A percentile compares a stretch with the other conserved stretches of the same genome.
phyloP scores from a whole-genome alignment of 2,329 filamentous ascomycete genomes.

The Samsoniella hepiali region DNA sequence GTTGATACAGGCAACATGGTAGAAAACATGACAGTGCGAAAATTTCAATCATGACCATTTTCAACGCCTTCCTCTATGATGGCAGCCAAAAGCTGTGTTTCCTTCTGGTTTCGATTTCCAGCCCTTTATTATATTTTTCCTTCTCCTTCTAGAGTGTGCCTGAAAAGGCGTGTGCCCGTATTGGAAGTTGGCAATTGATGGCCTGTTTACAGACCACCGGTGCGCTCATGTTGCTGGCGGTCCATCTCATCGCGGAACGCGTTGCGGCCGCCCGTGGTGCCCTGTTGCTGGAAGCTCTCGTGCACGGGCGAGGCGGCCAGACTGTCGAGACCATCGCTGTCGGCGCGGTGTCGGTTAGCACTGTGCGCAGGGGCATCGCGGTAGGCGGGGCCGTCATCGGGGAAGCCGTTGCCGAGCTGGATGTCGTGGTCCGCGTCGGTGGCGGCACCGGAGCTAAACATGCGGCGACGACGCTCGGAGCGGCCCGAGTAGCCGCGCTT shows the following conservation, averaged over 20 bases:
- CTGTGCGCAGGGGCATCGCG: conserved; percentile 31
- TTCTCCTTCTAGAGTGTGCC: not conserved
- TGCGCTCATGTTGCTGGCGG: conserved; percentile 43
- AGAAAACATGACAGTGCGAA: not conserved
- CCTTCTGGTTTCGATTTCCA: not conserved
- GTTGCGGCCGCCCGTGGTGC: conserved; percentile 36
- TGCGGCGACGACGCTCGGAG: conserved; percentile 35
- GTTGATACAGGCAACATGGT: conserved; percentile 5
- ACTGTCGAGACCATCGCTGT: conserved; percentile 50
- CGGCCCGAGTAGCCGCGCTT: conserved; percentile 44
- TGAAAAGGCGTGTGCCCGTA: not conserved
- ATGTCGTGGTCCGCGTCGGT: conserved; percentile 37
- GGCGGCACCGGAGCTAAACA: conserved; percentile 35
- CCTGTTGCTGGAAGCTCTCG: conserved; percentile 39
- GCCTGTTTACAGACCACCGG: conserved; percentile 7
- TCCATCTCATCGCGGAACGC: conserved; percentile 49
- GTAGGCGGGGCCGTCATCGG: conserved; percentile 31
- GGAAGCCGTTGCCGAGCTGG: conserved; percentile 37
- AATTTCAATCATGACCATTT: conserved; percentile 9
- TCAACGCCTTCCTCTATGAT: conserved; percentile 9
- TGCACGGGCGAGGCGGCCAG: conserved; percentile 46
- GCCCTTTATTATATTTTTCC: not conserved
- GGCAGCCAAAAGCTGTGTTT: not conserved
- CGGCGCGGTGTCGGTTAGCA: conserved; percentile 26
- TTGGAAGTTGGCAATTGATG: not conserved